Conservation (phyloP, 2,329 filamentous ascomycete species). For the Emergomyces pasteurianus region DNA sequence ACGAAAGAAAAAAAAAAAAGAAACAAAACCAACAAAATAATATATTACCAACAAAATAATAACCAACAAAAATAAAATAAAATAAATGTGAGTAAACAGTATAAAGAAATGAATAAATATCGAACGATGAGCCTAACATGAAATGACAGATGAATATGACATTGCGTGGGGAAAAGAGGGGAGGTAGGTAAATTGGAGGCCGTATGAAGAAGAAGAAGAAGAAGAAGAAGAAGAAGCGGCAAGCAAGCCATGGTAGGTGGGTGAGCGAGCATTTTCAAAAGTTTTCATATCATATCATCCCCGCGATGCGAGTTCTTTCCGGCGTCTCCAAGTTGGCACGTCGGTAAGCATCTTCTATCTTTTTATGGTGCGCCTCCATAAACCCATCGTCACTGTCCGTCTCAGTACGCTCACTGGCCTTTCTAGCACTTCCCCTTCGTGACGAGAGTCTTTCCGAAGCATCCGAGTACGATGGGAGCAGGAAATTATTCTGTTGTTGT, state of each 20-base stretch:
- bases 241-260: too few species aligned
- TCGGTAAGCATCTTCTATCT: background rate
- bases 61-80: background rate
- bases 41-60: background rate
- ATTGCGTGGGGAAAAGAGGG: background rate
- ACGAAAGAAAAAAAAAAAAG: background rate
- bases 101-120: background rate
- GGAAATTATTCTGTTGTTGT: background rate
- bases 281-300: slow-evolving; percentile 2
- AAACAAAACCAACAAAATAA: background rate
- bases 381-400: background rate
- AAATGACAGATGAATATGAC: background rate
- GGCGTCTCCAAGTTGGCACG: background rate
- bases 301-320: background rate
- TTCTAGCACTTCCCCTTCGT: background rate
- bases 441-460: background rate
- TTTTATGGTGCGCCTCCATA: background rate
- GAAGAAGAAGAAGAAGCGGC: too few species aligned
- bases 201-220: too few species aligned
- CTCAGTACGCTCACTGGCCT: background rate
- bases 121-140: background rate
- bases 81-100: background rate
- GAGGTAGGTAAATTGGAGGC: background rate
- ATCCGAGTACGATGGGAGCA: background rate
- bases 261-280: too few species aligned